Conservation (phyloP, 2,329 filamentous ascomycete species). For the Pseudopithomyces maydicus region DNA sequence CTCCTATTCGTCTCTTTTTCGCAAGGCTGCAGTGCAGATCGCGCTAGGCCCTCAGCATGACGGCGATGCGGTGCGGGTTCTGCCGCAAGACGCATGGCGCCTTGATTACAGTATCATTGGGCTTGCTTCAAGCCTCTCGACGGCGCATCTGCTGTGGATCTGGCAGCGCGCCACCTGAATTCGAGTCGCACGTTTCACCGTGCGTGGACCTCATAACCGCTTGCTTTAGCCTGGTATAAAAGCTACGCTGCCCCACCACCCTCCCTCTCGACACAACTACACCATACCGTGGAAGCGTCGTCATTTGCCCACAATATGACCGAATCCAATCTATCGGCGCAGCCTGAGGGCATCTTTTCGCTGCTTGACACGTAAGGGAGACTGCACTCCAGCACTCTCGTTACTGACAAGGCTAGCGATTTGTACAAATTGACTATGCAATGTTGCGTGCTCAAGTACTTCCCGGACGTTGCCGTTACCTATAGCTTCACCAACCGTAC, state of each 20-base stretch:
- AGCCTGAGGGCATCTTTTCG: constrained; percentile 50
- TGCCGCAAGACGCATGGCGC: no score
- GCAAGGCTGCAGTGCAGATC: constrained; percentile 1
- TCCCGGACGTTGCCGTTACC: constrained; percentile 77
- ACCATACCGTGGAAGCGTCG: not conserved
- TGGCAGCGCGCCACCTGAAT: not conserved
- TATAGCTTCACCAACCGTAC: constrained; percentile 97
- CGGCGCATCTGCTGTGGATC: no score
- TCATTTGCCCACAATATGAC: constrained; percentile 24
- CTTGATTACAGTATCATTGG: no score
- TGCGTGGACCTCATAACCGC: not conserved
- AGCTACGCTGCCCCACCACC: constrained; percentile 30
- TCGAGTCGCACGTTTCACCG: not conserved
- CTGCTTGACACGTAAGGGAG: constrained; percentile 52
- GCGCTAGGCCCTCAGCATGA: constrained; percentile 1
- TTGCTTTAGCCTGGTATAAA: constrained; percentile 2
- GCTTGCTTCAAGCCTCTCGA: no score
- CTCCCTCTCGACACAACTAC: constrained; percentile 19
- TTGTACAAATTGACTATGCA: constrained; percentile 99
- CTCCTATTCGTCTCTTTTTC: not conserved
- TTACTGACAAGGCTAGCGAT: constrained; percentile 47
- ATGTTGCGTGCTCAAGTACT: constrained; percentile 85
- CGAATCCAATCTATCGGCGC: constrained; percentile 11
- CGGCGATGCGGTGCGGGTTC: not conserved
- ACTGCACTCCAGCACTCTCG: not conserved